Conservation (phyloP, 163 green algal genomes). For the Scenedesmus sp. region DNA sequence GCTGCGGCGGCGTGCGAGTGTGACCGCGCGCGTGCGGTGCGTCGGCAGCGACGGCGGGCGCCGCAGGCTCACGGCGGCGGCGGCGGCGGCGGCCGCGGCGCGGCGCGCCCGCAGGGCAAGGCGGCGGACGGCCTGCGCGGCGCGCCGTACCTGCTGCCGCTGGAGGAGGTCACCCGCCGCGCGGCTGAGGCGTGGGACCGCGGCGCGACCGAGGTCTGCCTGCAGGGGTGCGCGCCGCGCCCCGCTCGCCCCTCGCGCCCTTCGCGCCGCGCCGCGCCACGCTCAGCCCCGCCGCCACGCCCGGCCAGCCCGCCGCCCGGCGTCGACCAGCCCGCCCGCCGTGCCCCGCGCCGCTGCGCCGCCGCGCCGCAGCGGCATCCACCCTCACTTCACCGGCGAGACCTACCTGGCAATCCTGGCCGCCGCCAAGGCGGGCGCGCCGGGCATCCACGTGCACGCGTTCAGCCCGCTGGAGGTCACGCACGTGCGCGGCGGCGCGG, state of each 20-base stretch:
- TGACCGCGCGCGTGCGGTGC: no score
- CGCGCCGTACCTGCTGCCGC: slow-evolving; percentile 77
- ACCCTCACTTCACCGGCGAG: slow-evolving; percentile 86
- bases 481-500: no score
- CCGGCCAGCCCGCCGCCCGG: no score
- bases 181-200: slow-evolving; percentile 81
- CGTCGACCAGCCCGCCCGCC: no score
- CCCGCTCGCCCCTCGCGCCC: no score
- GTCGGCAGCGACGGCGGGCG: no score
- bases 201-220: slow-evolving; percentile 86
- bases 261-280: no score
- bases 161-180: slow-evolving; percentile 74
- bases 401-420: slow-evolving; percentile 78
- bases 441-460: slow-evolving; percentile 89
- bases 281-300: no score
- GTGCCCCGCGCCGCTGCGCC: no score
- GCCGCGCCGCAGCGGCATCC: slow-evolving; percentile 84
- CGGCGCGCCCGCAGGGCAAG: slow-evolving; percentile 42
- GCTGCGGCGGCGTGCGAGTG: not conserved
- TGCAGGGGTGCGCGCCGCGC: slow-evolving; percentile 29
- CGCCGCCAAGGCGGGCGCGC: slow-evolving; percentile 75
- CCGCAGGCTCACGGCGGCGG: no score
- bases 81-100: no score
- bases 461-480: slow-evolving; percentile 88
- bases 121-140: slow-evolving; percentile 70